Evolutionary conservation across 257 asterid genomes (phyloP), one percentile per base, ranked within the genome.

Genomic region (Haberlea rhodopensis): DNA sequence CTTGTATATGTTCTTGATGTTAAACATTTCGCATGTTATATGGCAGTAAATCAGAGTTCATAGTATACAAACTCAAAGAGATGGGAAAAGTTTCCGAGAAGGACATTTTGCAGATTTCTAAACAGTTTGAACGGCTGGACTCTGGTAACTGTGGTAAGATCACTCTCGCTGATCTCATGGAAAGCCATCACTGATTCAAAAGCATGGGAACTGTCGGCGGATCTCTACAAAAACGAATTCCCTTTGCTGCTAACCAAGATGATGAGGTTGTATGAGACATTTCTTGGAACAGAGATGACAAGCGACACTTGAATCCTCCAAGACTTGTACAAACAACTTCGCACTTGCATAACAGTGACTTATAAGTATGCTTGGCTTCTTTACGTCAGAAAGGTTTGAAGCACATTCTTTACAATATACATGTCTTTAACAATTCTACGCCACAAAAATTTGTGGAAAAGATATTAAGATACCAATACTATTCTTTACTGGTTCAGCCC

Each of bases 71-170:
- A 78, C 76, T 78, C 7, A 80, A 83, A 70, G 80, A 78, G 78
- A 80, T 80, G 86, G 82, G 84, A 20, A 83, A 80, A 80, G 76
- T 83, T 5, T 71, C 70, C 27, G 86, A 80, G 65, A 82, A 80
- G 54, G 89, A 83, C 67, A 63, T 80, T 6, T 23, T 34, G 75
- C 86, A 83, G 75, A 78, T 80, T 57, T 80, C 82, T 18, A 72
- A 80, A 62, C 86, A 76, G 72, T 83, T 83, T 71, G 62, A 76
- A 71, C 71, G 68, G 62, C 78, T 83, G 2, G 88, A 83, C 68
- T 69, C 48, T 23, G 71, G 71, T 43, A 74, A 74, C 70, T 78
- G 73, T 0, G 86, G 89, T 24, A 83, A 83, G 75, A 80, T 83
- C 45, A 80, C 86, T 1, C 74, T 83, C 11, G 75, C 83, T 34